Conservation (phyloP, 192 early-diverging fungal genomes). For the Backusella parvicylindrica region DNA sequence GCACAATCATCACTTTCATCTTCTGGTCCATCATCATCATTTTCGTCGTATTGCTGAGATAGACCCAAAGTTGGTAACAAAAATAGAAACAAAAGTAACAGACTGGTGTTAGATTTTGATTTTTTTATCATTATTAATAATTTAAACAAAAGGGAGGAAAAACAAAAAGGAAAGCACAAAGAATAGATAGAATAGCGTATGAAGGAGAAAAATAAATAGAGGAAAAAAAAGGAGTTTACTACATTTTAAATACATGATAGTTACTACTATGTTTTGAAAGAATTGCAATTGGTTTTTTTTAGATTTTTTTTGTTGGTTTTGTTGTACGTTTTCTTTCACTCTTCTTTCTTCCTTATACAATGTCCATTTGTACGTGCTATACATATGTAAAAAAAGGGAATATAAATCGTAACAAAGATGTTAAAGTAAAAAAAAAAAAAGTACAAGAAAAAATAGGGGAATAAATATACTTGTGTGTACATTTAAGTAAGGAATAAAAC, state of each 20-base stretch:
- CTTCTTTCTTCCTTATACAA: neutral
- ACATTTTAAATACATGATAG: neutral
- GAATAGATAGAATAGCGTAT: neutral
- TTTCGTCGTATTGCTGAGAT: neutral
- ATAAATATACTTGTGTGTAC: neutral
- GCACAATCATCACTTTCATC: conserved; percentile 16
- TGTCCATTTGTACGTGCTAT: neutral
- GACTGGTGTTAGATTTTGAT: neutral
- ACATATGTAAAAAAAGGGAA: conserved; percentile 9
- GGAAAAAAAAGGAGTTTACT: conserved; percentile 1
- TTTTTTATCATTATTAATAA: conserved; percentile 4
- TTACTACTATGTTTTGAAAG: neutral
- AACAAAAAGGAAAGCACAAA: neutral
- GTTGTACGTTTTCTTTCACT: neutral
- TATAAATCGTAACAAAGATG: neutral
- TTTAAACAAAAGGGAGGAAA: conserved; percentile 10
- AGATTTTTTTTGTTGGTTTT: neutral
- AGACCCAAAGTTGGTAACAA: neutral
- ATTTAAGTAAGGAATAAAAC: neutral
- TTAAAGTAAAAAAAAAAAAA: conserved; percentile 11
- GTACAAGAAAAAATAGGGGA: neutral
- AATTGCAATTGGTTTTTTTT: neutral
- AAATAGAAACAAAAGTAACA: neutral
- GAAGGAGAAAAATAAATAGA: conserved; percentile 8
- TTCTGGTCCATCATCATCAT: neutral